Evolutionary conservation across 1,139 yeast species (phyloP).

Genomic region (Sugiyamaella japonica): DNA sequence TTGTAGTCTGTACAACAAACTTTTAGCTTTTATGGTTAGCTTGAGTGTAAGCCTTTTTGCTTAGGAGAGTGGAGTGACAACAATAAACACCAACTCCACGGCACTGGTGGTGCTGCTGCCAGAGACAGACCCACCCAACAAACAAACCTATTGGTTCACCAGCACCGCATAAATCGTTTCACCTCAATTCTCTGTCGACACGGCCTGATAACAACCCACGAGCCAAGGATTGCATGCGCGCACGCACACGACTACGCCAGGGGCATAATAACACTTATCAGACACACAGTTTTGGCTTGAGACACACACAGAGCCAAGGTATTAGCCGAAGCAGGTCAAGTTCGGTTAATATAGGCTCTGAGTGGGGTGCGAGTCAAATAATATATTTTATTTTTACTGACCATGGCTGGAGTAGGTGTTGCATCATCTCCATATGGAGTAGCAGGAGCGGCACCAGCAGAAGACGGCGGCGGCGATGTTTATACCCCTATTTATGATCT

Average conservation of each 20-base stretch:
- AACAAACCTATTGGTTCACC: no score
- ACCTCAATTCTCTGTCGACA: no score
- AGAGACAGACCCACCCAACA: no score
- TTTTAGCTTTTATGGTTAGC: no score
- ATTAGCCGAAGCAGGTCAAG: neutral
- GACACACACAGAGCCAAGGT: neutral
- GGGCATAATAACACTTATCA: neutral
- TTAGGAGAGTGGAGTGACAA: no score
- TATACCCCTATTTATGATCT: conserved; percentile 6
- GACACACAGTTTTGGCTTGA: neutral
- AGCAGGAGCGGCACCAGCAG: neutral
- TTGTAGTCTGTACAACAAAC: no score
- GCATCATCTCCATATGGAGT: neutral
- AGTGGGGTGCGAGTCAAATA: conserved; percentile 13
- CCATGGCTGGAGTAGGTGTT: conserved; percentile 6
- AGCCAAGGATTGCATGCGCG: no score
- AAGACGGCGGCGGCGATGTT: conserved; percentile 1
- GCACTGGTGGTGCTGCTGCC: no score
- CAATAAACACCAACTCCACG: no score
- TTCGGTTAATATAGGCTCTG: neutral
- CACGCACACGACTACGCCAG: neutral
- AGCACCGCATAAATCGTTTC: no score
- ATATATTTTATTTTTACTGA: conserved; percentile 9
- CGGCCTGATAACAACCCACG: no score
- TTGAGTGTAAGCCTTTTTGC: no score